Evolutionary conservation across 805 yeast species (phyloP).

Genomic region (Wickerhamomyces pijperi): DNA sequence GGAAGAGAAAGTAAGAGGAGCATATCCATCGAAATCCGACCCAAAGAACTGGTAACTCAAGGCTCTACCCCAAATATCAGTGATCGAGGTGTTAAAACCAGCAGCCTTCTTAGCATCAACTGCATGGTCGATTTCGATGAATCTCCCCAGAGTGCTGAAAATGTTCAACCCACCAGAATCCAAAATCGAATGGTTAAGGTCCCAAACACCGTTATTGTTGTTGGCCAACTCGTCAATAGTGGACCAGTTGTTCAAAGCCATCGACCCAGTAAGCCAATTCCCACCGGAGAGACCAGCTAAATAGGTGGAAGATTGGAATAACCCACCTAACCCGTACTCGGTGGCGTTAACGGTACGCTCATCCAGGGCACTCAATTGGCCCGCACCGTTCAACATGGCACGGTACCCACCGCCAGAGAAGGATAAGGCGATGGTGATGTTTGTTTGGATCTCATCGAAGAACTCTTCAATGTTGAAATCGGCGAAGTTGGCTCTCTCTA

Average conservation of each 20-base stretch:
- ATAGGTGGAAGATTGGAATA: slow-evolving; percentile 59
- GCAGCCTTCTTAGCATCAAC: slow-evolving; percentile 44
- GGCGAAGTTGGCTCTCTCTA: slow-evolving; percentile 36
- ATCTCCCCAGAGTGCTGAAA: slow-evolving; percentile 37
- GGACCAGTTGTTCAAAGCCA: slow-evolving; percentile 64
- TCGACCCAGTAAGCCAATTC: slow-evolving; percentile 64
- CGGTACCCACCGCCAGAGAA: slow-evolving; percentile 85
- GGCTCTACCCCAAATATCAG: slow-evolving; percentile 75
- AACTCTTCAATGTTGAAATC: slow-evolving; percentile 30
- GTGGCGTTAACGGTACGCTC: slow-evolving; percentile 49
- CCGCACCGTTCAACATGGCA: slow-evolving; percentile 82
- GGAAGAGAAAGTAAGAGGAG: slow-evolving; percentile 45
- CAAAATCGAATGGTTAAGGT: slow-evolving; percentile 47
- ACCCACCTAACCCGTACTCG: slow-evolving; percentile 54
- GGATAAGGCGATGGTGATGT: slow-evolving; percentile 47
- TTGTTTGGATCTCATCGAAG: slow-evolving; percentile 22
- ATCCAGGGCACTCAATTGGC: slow-evolving; percentile 69
- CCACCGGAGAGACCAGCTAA: slow-evolving; percentile 77
- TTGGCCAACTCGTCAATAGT: slow-evolving; percentile 46
- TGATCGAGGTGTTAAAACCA: slow-evolving; percentile 52
- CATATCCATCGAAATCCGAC: slow-evolving; percentile 47
- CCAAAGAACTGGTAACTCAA: slow-evolving; percentile 66
- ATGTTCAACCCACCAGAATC: slow-evolving; percentile 53
- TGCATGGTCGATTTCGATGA: slow-evolving; percentile 42
- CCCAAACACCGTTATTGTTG: slow-evolving; percentile 43